Evolutionary conservation across 768 basidiomycete species (phyloP), one percentile per base, ranked within the genome.

Genomic region (Hygrocybe coccinea): DNA sequence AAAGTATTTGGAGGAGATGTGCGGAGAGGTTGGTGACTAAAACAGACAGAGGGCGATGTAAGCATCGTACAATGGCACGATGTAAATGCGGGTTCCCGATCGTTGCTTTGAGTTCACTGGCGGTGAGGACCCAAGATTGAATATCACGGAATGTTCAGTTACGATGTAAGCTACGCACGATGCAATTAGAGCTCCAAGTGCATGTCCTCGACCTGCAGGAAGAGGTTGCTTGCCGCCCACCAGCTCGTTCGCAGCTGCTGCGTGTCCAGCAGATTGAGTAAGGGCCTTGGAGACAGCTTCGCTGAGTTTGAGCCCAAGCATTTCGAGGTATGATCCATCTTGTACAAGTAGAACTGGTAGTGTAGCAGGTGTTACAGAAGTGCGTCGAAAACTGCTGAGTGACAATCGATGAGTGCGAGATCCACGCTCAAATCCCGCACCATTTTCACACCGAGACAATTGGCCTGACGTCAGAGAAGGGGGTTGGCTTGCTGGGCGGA

Each of bases 281-380:
- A 91, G 74, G 2, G 88, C 85, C 70, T 81, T 88, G 53, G 87
- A 86, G 12, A 89, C 87, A 0, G 86, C 88, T 68, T 92, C 90
- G 64, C 85, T 89, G 44, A 92, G 74, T 65, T 86, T 89, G 54
- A 90, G 74, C 61, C 84, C 78, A 44, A 91, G 79, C 56, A 83
- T 80, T 65, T 90, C 86, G 52, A 91, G 75, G 69, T 90, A 91
- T 11, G 87, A 87, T 54, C 86, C 87, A 67, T 91, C 89, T 60
- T 89, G 89, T 29, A 85, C 71, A 33, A 85, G 78, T 7, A 80
- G 74, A 3, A 75, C 65, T 4, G 76, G 73, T 11, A 71, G 60
- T 2, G 75, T 64, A 46, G 62, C 63, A 3, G 74, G 64, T 14
- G 70, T 59, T 0, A 77, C 69, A 12, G 85, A 75, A 9, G 81